Evolutionary conservation across 1,139 yeast genomes (phyloP).

Genomic region (Debaryomyces sp.): DNA sequence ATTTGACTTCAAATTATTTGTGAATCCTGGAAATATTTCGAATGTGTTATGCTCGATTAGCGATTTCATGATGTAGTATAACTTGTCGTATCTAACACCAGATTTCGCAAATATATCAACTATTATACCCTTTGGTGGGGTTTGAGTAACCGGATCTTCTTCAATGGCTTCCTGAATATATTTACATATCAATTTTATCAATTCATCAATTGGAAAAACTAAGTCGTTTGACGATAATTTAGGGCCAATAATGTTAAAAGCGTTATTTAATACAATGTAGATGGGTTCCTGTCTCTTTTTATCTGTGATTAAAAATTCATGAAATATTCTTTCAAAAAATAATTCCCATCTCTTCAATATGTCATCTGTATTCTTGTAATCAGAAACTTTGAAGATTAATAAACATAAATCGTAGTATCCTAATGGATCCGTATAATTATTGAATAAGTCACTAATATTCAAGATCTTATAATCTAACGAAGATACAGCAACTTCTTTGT

Average conservation of each 20-base stretch:
- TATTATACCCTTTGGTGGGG: slow-evolving; percentile 43
- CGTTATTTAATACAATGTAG: slow-evolving; percentile 38
- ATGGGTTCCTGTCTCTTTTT: slow-evolving; percentile 40
- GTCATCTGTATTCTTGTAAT: slow-evolving; percentile 74
- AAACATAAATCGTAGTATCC: slow-evolving; percentile 85
- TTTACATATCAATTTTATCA: slow-evolving; percentile 59
- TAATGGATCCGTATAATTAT: slow-evolving; percentile 83
- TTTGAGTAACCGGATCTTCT: slow-evolving; percentile 41
- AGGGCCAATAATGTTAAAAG: slow-evolving; percentile 48
- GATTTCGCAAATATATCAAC: slow-evolving; percentile 74
- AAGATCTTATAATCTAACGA: slow-evolving; percentile 67
- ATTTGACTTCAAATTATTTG: slow-evolving; percentile 35
- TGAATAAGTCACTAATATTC: slow-evolving; percentile 77
- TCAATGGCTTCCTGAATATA: slow-evolving; percentile 43
- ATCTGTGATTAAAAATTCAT: slow-evolving; percentile 33
- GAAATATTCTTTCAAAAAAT: slow-evolving; percentile 51
- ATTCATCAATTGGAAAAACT: slow-evolving; percentile 78
- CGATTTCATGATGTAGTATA: slow-evolving; percentile 69
- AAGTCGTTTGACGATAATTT: slow-evolving; percentile 55
- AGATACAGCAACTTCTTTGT: slow-evolving; percentile 49
- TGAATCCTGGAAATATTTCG: slow-evolving; percentile 51
- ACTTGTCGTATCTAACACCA: slow-evolving; percentile 72
- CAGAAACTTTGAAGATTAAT: slow-evolving; percentile 78
- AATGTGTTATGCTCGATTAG: slow-evolving; percentile 65
- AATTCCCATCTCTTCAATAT: slow-evolving; percentile 73